phyloP scores from a whole-genome alignment of 306 rosid species.

The Glycine tomentella region DNA sequence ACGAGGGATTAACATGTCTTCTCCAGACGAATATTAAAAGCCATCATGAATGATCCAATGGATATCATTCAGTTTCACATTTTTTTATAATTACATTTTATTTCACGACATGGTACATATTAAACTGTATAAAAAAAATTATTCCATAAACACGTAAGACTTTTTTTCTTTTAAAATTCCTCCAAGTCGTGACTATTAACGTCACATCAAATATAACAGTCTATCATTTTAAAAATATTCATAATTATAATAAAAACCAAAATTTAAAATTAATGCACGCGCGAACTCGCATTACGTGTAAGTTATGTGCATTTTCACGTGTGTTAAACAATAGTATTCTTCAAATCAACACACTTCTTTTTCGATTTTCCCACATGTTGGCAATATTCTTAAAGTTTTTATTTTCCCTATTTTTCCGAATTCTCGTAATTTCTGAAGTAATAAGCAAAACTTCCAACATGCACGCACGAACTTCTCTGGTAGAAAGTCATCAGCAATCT shows the following conservation, averaged over 20 bases:
- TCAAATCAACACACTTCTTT: slow-evolving; percentile 14
- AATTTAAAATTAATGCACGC: background rate
- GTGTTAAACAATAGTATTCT: background rate
- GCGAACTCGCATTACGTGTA: background rate
- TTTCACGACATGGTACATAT: background rate
- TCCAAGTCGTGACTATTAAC: background rate
- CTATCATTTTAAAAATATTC: background rate
- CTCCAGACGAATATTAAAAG: background rate
- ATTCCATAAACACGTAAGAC: background rate
- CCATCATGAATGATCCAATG: background rate
- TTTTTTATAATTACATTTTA: background rate
- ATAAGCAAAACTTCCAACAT: background rate
- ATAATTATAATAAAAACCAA: background rate
- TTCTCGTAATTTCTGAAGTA: background rate
- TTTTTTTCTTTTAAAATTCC: background rate
- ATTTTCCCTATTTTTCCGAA: background rate
- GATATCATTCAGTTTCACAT: background rate
- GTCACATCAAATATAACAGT: background rate
- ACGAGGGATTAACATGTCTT: background rate
- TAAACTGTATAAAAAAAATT: background rate
- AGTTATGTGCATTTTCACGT: slow-evolving; percentile 7
- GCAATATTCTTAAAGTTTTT: background rate
- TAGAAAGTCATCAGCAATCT: background rate
- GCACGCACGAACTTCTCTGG: background rate
- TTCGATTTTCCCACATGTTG: background rate